These are phyloP conservation scores for Melampsora abietis-canadensis DNA, from an alignment of 1,284 basidiomycete genomes.

Conservation along the genomic window DNA sequence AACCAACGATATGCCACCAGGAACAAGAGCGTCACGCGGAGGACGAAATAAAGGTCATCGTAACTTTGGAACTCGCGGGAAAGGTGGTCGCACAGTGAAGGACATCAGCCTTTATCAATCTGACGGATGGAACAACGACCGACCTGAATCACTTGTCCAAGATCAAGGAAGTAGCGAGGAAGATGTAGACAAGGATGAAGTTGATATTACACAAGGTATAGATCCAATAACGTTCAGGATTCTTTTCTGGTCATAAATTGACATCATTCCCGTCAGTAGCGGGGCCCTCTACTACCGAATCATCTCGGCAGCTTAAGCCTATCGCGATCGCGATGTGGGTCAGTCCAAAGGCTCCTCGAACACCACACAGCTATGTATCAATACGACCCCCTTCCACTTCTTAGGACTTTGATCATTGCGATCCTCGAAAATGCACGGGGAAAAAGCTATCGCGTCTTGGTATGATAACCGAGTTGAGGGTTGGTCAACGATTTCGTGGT, in stretches of 20 bases:
- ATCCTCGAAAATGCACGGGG: constrained; percentile 88
- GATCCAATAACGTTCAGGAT: background rate
- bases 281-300: background rate
- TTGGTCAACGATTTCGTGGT: constrained; percentile 84
- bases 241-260: background rate
- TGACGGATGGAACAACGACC: constrained; percentile 21
- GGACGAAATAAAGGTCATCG: background rate
- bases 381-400: background rate
- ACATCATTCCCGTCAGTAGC: background rate
- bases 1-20: background rate
- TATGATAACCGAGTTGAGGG: constrained; percentile 74
- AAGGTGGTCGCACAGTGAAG: constrained; percentile 18
- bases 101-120: constrained; percentile 30
- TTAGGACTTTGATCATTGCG: constrained; percentile 94
- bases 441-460: constrained; percentile 86
- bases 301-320: background rate
- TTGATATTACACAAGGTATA: background rate
- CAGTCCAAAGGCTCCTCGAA: background rate
- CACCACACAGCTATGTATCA: background rate
- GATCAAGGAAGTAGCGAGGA: background rate
- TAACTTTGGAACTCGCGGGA: constrained; percentile 12
- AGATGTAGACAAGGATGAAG: background rate
- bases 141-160: constrained; percentile 1
- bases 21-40: background rate
- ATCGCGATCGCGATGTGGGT: constrained; percentile 36